Evolutionary conservation across 2,329 filamentous ascomycete species (phyloP), one percentile per base, ranked within the genome.

Genomic region (Stagonosporopsis tanaceti): DNA sequence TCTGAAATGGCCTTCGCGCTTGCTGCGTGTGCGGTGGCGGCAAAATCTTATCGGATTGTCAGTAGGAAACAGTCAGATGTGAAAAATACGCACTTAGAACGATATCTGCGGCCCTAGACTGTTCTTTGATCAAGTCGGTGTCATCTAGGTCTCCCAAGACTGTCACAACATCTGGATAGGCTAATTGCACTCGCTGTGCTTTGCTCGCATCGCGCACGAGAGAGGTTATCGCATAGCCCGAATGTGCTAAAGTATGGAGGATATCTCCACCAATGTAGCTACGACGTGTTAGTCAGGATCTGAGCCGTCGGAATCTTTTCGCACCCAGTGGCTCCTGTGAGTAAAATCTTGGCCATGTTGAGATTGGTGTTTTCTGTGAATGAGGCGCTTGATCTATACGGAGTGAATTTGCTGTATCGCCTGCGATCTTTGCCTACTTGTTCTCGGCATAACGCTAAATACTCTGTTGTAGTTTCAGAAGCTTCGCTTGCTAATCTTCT

Each of bases 321-420:
- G 20, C 20, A 57, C 58, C 58, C 58, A n/a, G 58, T 60, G 27
- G 58, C 50, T 44, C 58, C 58, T 35, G 58, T 60, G 28, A 60
- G 53, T 3, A 60, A 32, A 7, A 60, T 40, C n/a, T 38, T 54
- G 2, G 50, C 11, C 52, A 60, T 57, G 22, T 17, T 57, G 34
- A 40, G 20, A 11, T 5, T 34, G 6, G 7, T 53, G 20, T 12
- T 8, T 47, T 37, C 28, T 24, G 11, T 12, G 9, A 11, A 2
- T 27, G 30, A 22, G 9, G 12, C 41, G 47, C 27, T 46, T 38
- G 17, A 9, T 32, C 1, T 14, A 2, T 44, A 9, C n/a, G 14
- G 27, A 14, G n/a, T 14, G 8, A 44, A 11, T 5, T 35, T 22
- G 11, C 12, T 40, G 27, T 39, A 12, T 15, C n/a, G 27, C 15